Conservation (phyloP, 169 alveolate genomes). For the Hammondia hammondi region DNA sequence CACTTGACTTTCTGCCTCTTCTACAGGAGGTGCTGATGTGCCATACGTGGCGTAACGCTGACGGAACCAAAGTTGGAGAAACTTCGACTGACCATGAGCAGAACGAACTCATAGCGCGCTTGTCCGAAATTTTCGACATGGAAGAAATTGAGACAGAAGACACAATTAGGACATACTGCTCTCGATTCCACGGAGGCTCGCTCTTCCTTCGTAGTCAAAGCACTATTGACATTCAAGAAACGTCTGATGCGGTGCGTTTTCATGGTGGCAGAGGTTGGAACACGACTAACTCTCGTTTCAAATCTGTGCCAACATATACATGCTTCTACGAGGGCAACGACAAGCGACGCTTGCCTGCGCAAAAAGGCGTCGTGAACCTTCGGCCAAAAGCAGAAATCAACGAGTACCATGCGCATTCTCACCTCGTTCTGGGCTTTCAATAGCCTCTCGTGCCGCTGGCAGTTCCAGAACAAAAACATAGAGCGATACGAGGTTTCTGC, state of each 20-base stretch:
- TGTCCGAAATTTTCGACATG: background rate
- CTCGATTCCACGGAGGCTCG: background rate
- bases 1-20: background rate
- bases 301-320: no score
- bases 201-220: constrained; percentile 1
- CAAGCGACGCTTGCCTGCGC: no score
- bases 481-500: no score
- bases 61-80: background rate
- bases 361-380: no score
- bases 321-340: no score
- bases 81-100: background rate
- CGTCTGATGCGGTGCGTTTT: background rate
- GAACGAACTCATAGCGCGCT: background rate
- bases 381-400: no score
- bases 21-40: constrained; percentile 25
- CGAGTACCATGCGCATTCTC: no score
- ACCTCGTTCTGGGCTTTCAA: no score
- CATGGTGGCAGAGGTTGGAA: no score
- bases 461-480: no score
- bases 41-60: background rate
- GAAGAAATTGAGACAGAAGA: constrained; percentile 15
- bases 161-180: background rate
- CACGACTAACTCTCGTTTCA: no score
- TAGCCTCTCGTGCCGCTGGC: no score
- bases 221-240: constrained; percentile 11